These are phyloP conservation scores for Botrytis pseudocinerea DNA, from an alignment of 2,329 filamentous ascomycete genomes.

Conservation along the genomic window DNA sequence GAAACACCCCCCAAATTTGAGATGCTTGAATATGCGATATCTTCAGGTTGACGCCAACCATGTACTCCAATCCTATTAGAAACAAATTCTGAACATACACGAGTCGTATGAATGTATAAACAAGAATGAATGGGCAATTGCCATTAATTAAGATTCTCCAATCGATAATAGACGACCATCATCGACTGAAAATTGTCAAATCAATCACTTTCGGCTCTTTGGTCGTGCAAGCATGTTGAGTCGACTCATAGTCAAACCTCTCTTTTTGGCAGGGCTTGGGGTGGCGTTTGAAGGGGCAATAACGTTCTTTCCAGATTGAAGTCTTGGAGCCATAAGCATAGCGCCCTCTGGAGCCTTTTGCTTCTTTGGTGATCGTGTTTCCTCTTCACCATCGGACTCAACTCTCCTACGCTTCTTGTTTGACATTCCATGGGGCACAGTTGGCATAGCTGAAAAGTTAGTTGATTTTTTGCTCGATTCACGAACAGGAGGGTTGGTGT, in stretches of 20 bases:
- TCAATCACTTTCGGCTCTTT: conserved; percentile 51
- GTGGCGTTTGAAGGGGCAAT: conserved; percentile 30
- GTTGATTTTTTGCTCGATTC: conserved; percentile 8
- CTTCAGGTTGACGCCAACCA: conserved; percentile 21
- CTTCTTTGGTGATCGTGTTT: conserved; percentile 60
- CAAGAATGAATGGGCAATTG: conserved; percentile 23
- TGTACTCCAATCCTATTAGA: conserved; percentile 21
- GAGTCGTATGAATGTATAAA: conserved; percentile 19
- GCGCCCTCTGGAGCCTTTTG: conserved; percentile 45
- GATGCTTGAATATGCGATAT: conserved; percentile 22
- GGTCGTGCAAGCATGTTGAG: conserved; percentile 62
- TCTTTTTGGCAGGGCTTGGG: conserved; percentile 51
- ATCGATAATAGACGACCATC: conserved; percentile 1
- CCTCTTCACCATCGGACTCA: conserved; percentile 57
- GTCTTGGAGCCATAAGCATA: conserved; percentile 39
- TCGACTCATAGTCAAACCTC: conserved; percentile 56
- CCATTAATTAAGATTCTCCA: neutral
- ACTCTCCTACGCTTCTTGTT: conserved; percentile 68
- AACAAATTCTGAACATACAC: conserved; percentile 18
- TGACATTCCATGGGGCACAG: conserved; percentile 60
- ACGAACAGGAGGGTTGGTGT: conserved; percentile 43
- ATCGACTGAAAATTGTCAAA: conserved; percentile 36
- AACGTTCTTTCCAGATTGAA: conserved; percentile 35
- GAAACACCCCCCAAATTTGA: conserved; percentile 19
- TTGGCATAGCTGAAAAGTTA: conserved; percentile 29